Evolutionary conservation across 805 yeast species (phyloP), one percentile per base, ranked within the genome.

Genomic region (Cyberlindnera subsufficiens): DNA sequence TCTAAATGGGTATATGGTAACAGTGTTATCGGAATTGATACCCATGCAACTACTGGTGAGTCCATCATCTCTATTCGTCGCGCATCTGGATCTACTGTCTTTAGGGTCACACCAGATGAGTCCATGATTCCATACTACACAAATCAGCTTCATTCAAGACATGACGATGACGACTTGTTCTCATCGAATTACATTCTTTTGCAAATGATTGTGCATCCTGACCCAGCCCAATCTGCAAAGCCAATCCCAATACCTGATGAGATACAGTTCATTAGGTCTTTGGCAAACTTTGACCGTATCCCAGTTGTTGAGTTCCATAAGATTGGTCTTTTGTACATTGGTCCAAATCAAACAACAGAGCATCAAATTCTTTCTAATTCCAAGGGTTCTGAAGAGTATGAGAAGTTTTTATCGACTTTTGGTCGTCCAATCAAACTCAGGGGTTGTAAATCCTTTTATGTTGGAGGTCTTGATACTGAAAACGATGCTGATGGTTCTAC

Each of bases 241-340:
- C 84, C 84, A 3, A 49, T 77, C 4, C 72, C 78, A 3, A 58
- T 82, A 9, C 68, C 74, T 6, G 83, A 77, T 41, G 56, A 71
- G 60, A 48, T 69, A 14, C 48, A 68, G 56, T 60, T 70, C 14
- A 52, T 56, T 2, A 67, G 85, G 27, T 85, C 90, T 0, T 56
- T 88, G 16, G 59, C 72, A 6, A 70, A 79, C 15, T 68, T 88
- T 45, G 96, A 87, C 53, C 64, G 89, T 15, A 78, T 85, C 1
- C 95, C 96, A 0, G 79, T 82, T 6, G 83, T 84, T 5, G 85
- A 82, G 37, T 82, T 81, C 52, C 87, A 82, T 59, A 88, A 87
- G 57, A 74, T 84, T 32, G 96, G 96, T 1, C 66, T 88, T 17
- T 54, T 88, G 17, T 88, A 87, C 57, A 77, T 87, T 51, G 91